Evolutionary conservation across 2,329 filamentous ascomycete genomes (phyloP), one percentile per base, ranked within the genome.

Genomic region (Paracoccidioides brasiliensis): DNA sequence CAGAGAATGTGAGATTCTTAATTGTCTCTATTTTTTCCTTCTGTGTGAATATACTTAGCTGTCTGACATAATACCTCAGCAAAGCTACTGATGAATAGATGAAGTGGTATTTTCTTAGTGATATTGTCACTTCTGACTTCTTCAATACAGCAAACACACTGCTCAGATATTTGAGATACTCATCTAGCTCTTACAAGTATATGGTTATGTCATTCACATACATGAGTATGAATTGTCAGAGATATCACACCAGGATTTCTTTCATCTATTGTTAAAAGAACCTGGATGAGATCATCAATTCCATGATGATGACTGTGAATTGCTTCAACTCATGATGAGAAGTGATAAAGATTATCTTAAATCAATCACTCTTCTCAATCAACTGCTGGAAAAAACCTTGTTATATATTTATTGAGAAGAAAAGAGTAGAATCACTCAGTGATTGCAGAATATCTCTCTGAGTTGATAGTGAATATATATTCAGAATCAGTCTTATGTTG

Each of bases 381-480:
- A 15, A n/a, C 6, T 35, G 35, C 22, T 52, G 49, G n/a, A 52
- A 52, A 37, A 54, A 49, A 46, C 53, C 44, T 41, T 55, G 28
- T 4, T 22, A 14, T 0, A 55, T 55, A 41, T 55, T 15, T 12
- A 55, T 30, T 3, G 2, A 22, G 0, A 14, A 48, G 35, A 55
- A 49, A 0, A 55, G 14, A 0, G 12, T 14, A 1, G 44, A 49
- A 0, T 43, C 35, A 1, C 37, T 3, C 3, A 55, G 30, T 1
- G 46, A 33, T 22, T 52, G 28, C 1, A 52, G 30, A 2, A 55
- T 33, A n/a, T 32, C n/a, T 22, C 52, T 15, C 15, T 55, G 37
- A 1, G 14, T 46, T 2, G 28, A 38, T 1, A 55, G 38, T 2
- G 35, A 28, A 28, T 55, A 55, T 1, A 14, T 35, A 32, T 55